These are phyloP conservation scores for Phellopilus nigrolimitatus DNA, from an alignment of 1,284 basidiomycete genomes.

Conservation along the genomic window DNA sequence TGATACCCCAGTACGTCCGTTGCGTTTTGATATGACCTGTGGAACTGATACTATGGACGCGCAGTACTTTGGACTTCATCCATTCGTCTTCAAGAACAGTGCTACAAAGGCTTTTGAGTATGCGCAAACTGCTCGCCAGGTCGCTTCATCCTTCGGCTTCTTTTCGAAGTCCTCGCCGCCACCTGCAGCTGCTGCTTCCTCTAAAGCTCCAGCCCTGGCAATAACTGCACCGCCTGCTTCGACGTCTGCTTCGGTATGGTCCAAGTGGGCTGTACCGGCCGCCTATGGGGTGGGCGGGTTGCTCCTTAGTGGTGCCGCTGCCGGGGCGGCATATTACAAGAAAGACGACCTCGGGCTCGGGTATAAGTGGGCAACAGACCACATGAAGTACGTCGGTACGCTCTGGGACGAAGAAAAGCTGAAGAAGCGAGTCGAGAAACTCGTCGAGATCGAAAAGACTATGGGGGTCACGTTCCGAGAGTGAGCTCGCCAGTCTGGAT, in stretches of 20 bases:
- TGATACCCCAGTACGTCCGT: constrained; percentile 77
- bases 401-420: constrained; percentile 79
- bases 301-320: constrained; percentile 77
- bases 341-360: constrained; percentile 67
- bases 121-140: constrained; percentile 56
- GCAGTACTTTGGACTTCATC: constrained; percentile 85
- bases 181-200: constrained; percentile 32
- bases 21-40: constrained; percentile 14
- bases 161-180: constrained; percentile 49
- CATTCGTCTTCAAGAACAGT: constrained; percentile 80
- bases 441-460: constrained; percentile 56
- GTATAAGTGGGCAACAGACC: constrained; percentile 79
- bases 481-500: constrained; percentile 42
- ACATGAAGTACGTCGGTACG: constrained; percentile 86
- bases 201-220: constrained; percentile 29
- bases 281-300: constrained; percentile 65
- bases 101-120: constrained; percentile 76
- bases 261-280: constrained; percentile 54
- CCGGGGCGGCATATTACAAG: constrained; percentile 79
- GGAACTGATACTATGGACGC: constrained; percentile 14
- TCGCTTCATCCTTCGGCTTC: constrained; percentile 51
- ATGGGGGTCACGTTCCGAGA: constrained; percentile 69
- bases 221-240: constrained; percentile 26
- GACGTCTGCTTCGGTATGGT: constrained; percentile 37
- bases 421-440: constrained; percentile 53